Conservation (phyloP, 306 rosid species). For the Citrullus mucosospermus region DNA sequence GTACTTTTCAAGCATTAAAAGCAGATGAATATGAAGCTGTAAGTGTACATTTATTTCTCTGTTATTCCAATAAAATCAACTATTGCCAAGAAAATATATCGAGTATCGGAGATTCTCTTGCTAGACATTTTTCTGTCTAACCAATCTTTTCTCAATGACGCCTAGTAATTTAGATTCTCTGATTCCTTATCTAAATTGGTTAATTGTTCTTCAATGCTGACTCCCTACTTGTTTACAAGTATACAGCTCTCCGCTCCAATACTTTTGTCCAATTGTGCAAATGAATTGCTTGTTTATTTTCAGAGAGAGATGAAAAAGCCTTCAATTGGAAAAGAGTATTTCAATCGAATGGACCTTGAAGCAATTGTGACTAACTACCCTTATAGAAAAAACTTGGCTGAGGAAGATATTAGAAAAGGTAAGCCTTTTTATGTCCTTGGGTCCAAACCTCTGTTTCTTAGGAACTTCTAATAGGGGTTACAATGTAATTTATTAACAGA, state of each 20-base stretch:
- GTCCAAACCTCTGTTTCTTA: background rate
- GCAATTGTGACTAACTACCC: constrained; percentile 83
- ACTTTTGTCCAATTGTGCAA: background rate
- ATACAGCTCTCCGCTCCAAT: background rate
- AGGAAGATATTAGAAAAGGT: constrained; percentile 86
- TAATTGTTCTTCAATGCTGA: background rate
- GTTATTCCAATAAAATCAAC: background rate
- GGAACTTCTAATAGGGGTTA: constrained; percentile 20
- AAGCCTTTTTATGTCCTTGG: constrained; percentile 14
- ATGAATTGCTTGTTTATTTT: constrained; percentile 17
- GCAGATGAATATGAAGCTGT: constrained; percentile 96
- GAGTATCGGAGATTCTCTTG: background rate
- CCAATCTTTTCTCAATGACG: background rate
- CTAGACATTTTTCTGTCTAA: background rate
- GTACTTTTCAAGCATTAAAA: constrained; percentile 72
- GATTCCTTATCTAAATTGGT: background rate
- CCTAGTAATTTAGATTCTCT: background rate
- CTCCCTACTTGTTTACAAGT: background rate
- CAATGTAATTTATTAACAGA: constrained; percentile 44
- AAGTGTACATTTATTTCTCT: constrained; percentile 19
- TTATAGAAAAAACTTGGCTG: constrained; percentile 69
- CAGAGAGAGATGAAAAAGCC: constrained; percentile 96
- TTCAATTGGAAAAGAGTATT: constrained; percentile 82
- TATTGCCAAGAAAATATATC: background rate
- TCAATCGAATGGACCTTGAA: constrained; percentile 79